These are phyloP conservation scores for Coemansia sp. DNA, from an alignment of 192 early-diverging fungal species.

Conservation along the genomic window DNA sequence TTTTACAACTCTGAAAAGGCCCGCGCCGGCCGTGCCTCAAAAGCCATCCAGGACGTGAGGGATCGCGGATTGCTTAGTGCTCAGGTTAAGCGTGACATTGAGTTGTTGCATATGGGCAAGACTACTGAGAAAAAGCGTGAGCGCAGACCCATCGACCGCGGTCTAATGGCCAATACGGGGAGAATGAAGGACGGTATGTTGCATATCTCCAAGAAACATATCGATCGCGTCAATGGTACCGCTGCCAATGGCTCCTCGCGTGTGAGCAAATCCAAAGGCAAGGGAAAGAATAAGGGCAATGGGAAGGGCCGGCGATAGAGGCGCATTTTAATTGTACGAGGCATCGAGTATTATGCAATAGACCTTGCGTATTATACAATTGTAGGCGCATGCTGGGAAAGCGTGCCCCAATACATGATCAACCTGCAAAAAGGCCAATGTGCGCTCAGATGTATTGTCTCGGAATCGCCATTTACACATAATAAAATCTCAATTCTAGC, in stretches of 20 bases:
- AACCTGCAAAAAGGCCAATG: slow-evolving; percentile 2
- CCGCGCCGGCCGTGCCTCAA: slow-evolving; percentile 11
- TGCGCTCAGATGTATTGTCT: slow-evolving; percentile 6
- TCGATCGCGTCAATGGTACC: slow-evolving; percentile 32
- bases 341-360: background rate
- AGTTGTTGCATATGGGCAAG: slow-evolving; percentile 32
- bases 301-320: slow-evolving; percentile 6
- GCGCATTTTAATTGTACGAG: background rate
- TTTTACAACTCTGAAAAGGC: slow-evolving; percentile 21
- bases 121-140: background rate
- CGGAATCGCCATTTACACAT: background rate
- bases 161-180: slow-evolving; percentile 25
- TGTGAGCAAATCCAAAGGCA: slow-evolving; percentile 15
- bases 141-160: slow-evolving; percentile 13
- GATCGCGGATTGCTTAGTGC: slow-evolving; percentile 35
- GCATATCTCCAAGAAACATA: slow-evolving; percentile 39
- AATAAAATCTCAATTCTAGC: background rate
- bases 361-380: background rate
- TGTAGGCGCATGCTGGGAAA: background rate
- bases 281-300: slow-evolving; percentile 2
- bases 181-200: slow-evolving; percentile 40
- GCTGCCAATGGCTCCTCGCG: background rate
- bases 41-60: slow-evolving; percentile 33
- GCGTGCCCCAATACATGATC: background rate
- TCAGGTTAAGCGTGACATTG: slow-evolving; percentile 32